These are phyloP conservation scores for Cyclotella cryptica DNA, from an alignment of 108 stramenopile species.

Conservation along the genomic window DNA sequence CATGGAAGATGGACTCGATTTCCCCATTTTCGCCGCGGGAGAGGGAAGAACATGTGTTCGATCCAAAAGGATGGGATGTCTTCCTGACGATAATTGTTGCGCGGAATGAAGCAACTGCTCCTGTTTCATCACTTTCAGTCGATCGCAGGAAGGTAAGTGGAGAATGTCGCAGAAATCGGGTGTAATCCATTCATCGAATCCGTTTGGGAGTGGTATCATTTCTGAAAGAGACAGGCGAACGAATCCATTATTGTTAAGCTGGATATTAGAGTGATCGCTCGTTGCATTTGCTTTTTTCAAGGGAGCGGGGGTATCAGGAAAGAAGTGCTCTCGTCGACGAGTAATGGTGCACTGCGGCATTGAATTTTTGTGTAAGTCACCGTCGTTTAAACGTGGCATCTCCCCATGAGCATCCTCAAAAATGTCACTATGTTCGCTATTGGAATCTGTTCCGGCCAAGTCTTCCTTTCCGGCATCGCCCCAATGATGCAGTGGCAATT, in stretches of 20 bases:
- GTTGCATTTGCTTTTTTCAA: not conserved
- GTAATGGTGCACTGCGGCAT: not conserved
- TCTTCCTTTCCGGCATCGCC: slow-evolving; percentile 18
- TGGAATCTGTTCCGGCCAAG: slow-evolving; percentile 12
- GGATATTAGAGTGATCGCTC: not conserved
- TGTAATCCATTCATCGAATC: slow-evolving; percentile 77
- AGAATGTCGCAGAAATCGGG: slow-evolving; percentile 63
- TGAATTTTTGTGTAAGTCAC: not conserved
- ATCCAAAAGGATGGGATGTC: slow-evolving; percentile 38
- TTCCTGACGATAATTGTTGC: slow-evolving; percentile 12
- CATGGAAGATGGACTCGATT: slow-evolving; percentile 34
- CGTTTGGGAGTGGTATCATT: slow-evolving; percentile 56
- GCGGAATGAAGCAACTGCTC: not conserved
- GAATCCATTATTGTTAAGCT: slow-evolving; percentile 9
- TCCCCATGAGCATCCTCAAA: slow-evolving; percentile 31
- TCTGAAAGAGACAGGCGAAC: slow-evolving; percentile 21
- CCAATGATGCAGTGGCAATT: slow-evolving; percentile 10
- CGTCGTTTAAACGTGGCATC: slow-evolving; percentile 7
- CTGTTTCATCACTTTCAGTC: not conserved
- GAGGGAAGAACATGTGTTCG: slow-evolving; percentile 30
- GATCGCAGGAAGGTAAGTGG: slow-evolving; percentile 50
- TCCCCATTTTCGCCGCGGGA: slow-evolving; percentile 3
- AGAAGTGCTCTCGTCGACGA: slow-evolving; percentile 41
- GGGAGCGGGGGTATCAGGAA: slow-evolving; percentile 34
- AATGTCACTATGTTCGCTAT: not conserved